Conservation (phyloP, 768 basidiomycete species). For the Lentinula sp. region DNA sequence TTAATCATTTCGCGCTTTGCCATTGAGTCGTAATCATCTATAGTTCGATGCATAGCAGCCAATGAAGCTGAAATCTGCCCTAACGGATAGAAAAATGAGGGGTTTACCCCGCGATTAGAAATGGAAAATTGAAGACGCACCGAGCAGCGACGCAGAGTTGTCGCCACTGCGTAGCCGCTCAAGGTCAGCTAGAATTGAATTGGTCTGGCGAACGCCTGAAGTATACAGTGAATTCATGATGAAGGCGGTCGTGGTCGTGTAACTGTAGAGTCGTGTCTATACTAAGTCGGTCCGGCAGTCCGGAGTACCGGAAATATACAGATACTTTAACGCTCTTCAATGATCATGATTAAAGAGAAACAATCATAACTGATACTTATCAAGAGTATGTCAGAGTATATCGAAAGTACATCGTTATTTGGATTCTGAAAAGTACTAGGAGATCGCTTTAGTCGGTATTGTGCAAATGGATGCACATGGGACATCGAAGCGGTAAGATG, state of each 20-base stretch:
- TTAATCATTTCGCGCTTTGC: conserved; percentile 94
- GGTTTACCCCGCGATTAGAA: conserved; percentile 10
- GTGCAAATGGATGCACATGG: too few species aligned
- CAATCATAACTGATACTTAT: too few species aligned
- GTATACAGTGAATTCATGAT: conserved; percentile 94
- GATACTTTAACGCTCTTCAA: too few species aligned
- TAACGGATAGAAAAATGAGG: conserved; percentile 29
- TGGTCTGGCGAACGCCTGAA: conserved; percentile 86
- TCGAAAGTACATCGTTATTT: too few species aligned
- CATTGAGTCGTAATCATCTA: conserved; percentile 98
- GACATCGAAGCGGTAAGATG: not conserved
- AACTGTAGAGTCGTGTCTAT: not conserved
- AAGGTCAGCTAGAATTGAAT: conserved; percentile 81
- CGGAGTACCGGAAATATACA: too few species aligned
- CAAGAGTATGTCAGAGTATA: too few species aligned
- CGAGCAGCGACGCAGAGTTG: conserved; percentile 72
- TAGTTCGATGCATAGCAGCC: conserved; percentile 88
- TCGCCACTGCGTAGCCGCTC: conserved; percentile 80
- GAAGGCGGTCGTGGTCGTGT: not conserved
- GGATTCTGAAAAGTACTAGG: too few species aligned
- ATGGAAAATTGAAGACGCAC: conserved; percentile 38
- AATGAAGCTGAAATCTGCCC: conserved; percentile 98
- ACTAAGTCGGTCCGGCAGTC: too few species aligned
- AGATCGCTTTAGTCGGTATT: too few species aligned
- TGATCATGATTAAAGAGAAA: too few species aligned